Base-by-base conservation (phyloP, 495 filamentous ascomycete genomes). In the Echria macrotheca region DNA sequence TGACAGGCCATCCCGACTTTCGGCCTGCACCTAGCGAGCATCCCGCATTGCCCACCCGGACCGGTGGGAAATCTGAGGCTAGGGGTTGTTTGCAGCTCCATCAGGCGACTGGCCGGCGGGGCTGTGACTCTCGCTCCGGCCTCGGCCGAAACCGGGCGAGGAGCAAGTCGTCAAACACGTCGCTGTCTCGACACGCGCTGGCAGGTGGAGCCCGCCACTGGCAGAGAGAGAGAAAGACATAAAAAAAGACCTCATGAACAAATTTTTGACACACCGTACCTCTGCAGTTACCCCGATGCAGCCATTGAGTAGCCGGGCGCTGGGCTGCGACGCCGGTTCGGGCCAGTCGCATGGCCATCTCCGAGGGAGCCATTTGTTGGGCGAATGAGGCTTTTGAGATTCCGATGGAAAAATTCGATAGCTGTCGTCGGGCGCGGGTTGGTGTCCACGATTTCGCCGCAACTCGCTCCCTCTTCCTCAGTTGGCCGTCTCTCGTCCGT, bases 301-400 rank as follows among this genome's bases (percentile, higher is more conserved):
- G 24, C 46, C 15, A 2, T 22, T 38, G 14, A 38, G 22, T n/a
- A 19, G 23, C 46, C 29, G 46, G 22, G 25, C 7, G 19, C 24
- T 48, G 46, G 18, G 15, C 31, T 2, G 21, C 22, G 21, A 28
- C 33, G 15, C 45, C 32, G 22, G 11, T 23, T 23, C 44, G 44
- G 31, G 44, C 44, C 25, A 31, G 15, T 17, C 46, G 46, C 46
- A 48, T n/a, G 19, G 46, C 46, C 22, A 48, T 39, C 19, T 48
- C 46, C 35, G 35, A 39, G 35, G 35, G 46, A 38, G 46, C 46
- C 46, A 48, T 48, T 48, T 48, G 44, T 46, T 33, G 28, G 41
- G 44, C 21, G 15, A 24, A 15, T 23, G 44, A 31, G 15, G 31
- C 23, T 21, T 25, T 44, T 28, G 22, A 26, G 17, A 18, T 24